These are phyloP conservation scores for Candida peoriensis DNA, from an alignment of 805 yeast species.

Conservation along the genomic window DNA sequence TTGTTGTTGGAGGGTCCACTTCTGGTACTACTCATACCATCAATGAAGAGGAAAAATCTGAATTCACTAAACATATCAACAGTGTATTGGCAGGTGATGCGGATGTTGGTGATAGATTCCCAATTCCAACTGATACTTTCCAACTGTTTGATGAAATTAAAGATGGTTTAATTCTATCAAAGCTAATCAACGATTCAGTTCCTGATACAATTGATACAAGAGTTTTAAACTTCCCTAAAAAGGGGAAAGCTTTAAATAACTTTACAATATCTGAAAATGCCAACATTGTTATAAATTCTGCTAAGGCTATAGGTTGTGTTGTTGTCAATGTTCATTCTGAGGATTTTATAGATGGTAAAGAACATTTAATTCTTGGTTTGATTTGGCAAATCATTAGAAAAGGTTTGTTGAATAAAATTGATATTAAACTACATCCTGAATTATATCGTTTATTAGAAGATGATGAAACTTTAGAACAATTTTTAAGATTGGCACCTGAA, in stretches of 20 bases:
- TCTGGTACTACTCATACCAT: conserved; percentile 94
- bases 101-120: conserved; percentile 78
- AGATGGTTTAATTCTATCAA: conserved; percentile 90
- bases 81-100: conserved; percentile 85
- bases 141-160: conserved; percentile 95
- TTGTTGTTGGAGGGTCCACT: conserved; percentile 79
- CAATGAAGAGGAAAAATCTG: conserved; percentile 93
- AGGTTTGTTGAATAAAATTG: conserved; percentile 91
- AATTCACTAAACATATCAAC: conserved; percentile 94
- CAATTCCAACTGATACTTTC: conserved; percentile 89
- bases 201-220: conserved; percentile 98
- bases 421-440: conserved; percentile 94
- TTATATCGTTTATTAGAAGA: conserved; percentile 90
- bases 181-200: conserved; percentile 93
- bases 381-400: conserved; percentile 98
- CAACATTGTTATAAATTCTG: conserved; percentile 95
- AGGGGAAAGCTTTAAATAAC: conserved; percentile 77
- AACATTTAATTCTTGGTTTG: conserved; percentile 84
- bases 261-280: conserved; percentile 97
- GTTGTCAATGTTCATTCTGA: conserved; percentile 97
- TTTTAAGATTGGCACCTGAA: conserved; percentile 94
- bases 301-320: conserved; percentile 97
- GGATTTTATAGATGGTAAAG: conserved; percentile 91
- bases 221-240: conserved; percentile 85
- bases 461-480: conserved; percentile 96